Base-by-base conservation (phyloP, 768 basidiomycete genomes). In the Kwoniella sp. region DNA sequence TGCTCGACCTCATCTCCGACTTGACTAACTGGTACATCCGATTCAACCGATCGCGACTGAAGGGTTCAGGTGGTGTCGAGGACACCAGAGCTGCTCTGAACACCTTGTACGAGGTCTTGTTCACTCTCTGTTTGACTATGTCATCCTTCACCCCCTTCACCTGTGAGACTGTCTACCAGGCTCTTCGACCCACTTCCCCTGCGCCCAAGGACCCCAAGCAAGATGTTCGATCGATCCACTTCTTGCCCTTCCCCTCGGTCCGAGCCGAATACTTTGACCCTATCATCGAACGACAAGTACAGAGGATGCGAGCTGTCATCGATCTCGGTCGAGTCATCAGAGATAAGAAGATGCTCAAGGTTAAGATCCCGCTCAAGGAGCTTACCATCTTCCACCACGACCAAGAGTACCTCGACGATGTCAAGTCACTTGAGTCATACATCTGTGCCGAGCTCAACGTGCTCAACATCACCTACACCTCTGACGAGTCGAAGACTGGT, bases 11-110 rank as follows among this genome's bases (percentile, higher is more conserved):
- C 62, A 85, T 99, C 29, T 92, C 95, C 69, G 96, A 98, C 80
- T 84, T 98, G 63, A 99, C 96, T 22, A 99, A 99, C 78, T 97
- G 94, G 93, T 99, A 99, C 81, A 98, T 99, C 77, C 92, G 96
- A 52, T 98, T 98, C 83, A 99, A 99, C 81, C 88, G 96, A 48
- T 89, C 88, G 69, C 86, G 96, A 17, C 83, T 99, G 64, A 99
- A 99, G 84, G 96, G 96, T 49, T 91, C 95, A 79, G 89, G 92
- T 72, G 90, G 95, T 1, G 83, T 85, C 60, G 90, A 92, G 67
- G 95, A 98, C 72, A 93, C 93, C 8, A 77, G 87, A 17, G 82
- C 88, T 21, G 96, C 95, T 19, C 83, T 98, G 76, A 97, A 98
- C 78, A 97, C 96, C 24, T 83, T 99, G 46, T 97, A 97, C 78